A percentile compares a stretch with the other conserved stretches of the same genome.
Evolutionary conservation across 768 basidiomycete genomes (phyloP).

Genomic region (Pleurotus citrinopileatus): DNA sequence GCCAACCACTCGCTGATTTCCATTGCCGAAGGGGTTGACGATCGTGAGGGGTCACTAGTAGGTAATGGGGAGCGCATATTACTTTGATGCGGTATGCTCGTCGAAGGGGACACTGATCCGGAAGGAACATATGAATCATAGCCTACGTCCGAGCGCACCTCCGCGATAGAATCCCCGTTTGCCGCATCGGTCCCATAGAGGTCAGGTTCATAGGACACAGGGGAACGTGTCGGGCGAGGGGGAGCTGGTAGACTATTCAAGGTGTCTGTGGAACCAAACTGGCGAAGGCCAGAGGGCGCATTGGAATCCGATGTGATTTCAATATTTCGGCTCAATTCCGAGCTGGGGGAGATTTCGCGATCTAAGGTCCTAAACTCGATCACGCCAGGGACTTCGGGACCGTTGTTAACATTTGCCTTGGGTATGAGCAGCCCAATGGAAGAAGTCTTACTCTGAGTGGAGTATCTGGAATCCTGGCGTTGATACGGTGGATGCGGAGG

Average conservation of each 20-base stretch:
- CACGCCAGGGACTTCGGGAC: not conserved
- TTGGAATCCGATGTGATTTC: not conserved
- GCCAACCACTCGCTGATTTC: not conserved
- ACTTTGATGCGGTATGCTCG: not conserved
- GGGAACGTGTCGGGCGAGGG: conserved; percentile 29
- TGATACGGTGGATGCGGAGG: not conserved
- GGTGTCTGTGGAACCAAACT: conserved; percentile 23
- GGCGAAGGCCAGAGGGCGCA: conserved; percentile 17
- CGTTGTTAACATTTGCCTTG: not conserved
- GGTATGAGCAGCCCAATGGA: conserved; percentile 3
- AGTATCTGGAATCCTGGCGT: conserved; percentile 6
- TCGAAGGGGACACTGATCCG: not conserved
- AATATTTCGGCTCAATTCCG: conserved; percentile 9
- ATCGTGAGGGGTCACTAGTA: not conserved
- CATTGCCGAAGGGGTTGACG: not conserved
- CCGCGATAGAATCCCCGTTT: no score
- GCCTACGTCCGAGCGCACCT: not conserved
- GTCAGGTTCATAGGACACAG: conserved; percentile 17
- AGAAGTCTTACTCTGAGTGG: not conserved
- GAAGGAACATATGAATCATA: not conserved
- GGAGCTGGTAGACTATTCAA: conserved; percentile 32
- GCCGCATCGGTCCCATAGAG: no score
- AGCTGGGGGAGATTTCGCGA: conserved; percentile 12
- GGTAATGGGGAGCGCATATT: not conserved
- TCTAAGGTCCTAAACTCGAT: not conserved